Evolutionary conservation across 2,329 filamentous ascomycete genomes (phyloP).

Genomic region (Exophiala sp.): DNA sequence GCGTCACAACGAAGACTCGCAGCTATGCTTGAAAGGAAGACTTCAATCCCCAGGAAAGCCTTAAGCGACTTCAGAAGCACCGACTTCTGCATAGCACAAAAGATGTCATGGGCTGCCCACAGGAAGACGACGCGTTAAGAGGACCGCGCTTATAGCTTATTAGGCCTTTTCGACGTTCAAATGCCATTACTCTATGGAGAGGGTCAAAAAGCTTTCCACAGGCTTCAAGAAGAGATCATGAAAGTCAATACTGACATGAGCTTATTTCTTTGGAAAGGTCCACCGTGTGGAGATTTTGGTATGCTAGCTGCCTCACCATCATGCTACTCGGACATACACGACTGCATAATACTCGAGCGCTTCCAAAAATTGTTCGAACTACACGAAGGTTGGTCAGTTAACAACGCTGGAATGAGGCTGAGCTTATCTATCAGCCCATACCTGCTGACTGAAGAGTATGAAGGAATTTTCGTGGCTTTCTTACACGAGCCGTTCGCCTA

Average conservation of each 20-base stretch:
- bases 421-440: too few species aligned
- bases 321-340: too few species aligned
- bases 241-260: constrained; percentile 21
- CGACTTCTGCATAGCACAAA: constrained; percentile 19
- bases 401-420: too few species aligned
- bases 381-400: too few species aligned
- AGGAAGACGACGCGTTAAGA: constrained; percentile 25
- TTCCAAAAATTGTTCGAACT: too few species aligned
- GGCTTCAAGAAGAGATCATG: constrained; percentile 29
- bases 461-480: too few species aligned
- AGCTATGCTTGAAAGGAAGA: constrained; percentile 28
- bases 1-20: constrained; percentile 21
- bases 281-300: background rate
- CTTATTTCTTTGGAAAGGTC: constrained; percentile 26
- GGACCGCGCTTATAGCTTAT: constrained; percentile 29
- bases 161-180: constrained; percentile 29
- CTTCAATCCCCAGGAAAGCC: constrained; percentile 30
- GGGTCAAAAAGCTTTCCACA: constrained; percentile 27
- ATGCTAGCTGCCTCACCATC: constrained; percentile 1
- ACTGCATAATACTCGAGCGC: too few species aligned
- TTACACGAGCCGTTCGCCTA: too few species aligned
- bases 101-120: constrained; percentile 28
- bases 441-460: too few species aligned
- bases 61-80: constrained; percentile 17
- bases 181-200: constrained; percentile 30